Evolutionary conservation across 1,284 basidiomycete species (phyloP).

Genomic region (Phaffia rhodozyma): DNA sequence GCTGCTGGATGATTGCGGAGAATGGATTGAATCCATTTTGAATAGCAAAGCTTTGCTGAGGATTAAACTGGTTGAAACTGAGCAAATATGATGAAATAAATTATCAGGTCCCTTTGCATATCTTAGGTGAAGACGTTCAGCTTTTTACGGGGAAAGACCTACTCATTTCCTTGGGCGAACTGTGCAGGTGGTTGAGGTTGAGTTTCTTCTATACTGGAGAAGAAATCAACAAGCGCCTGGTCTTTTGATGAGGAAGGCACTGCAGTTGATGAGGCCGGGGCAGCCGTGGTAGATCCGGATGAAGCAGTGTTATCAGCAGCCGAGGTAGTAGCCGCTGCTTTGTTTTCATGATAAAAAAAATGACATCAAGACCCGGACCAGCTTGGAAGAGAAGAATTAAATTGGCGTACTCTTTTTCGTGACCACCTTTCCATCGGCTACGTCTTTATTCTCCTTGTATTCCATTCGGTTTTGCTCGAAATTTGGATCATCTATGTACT

Average conservation of each 20-base stretch:
- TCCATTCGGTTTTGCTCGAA: conserved; percentile 90
- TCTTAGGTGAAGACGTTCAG: conserved; percentile 46
- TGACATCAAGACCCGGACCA: conserved; percentile 3
- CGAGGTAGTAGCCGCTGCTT: neutral
- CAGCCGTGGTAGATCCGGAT: conserved; percentile 14
- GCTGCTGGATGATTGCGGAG: conserved; percentile 44
- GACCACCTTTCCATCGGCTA: conserved; percentile 44
- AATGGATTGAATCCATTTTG: conserved; percentile 60
- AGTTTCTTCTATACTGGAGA: conserved; percentile 75
- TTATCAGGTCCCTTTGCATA: conserved; percentile 34
- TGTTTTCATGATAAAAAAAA: conserved; percentile 8
- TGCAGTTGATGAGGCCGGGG: conserved; percentile 21
- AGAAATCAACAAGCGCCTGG: conserved; percentile 65
- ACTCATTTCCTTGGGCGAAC: no score
- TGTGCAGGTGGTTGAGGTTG: conserved; percentile 39
- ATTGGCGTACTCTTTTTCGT: neutral
- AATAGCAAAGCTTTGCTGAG: neutral
- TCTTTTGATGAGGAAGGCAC: conserved; percentile 11
- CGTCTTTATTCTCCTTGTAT: conserved; percentile 75
- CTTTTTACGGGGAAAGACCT: no score
- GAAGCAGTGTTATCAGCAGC: conserved; percentile 8
- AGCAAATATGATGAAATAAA: neutral
- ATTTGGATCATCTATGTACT: conserved; percentile 89
- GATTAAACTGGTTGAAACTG: neutral
- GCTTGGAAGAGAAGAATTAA: conserved; percentile 19